Evolutionary conservation across 768 basidiomycete species (phyloP).

Genomic region (Pleurotus salmoneostramineus): DNA sequence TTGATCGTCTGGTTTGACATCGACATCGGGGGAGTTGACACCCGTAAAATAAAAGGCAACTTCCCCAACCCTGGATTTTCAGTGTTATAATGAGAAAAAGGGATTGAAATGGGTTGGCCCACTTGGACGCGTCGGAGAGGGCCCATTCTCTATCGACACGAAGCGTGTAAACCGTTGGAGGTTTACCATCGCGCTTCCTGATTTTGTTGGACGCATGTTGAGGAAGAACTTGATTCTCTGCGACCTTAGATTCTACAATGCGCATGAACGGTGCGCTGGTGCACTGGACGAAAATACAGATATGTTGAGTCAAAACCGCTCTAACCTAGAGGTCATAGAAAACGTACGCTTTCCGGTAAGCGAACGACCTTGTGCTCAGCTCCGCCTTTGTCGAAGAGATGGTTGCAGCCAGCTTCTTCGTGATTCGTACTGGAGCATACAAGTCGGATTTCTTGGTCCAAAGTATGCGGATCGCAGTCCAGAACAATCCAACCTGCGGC

Average conservation of each 20-base stretch:
- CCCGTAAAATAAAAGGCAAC: conserved; percentile 8
- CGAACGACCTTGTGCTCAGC: neutral
- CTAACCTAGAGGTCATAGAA: neutral
- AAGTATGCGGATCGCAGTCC: conserved; percentile 24
- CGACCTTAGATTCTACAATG: neutral
- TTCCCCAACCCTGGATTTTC: neutral
- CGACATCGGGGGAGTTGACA: conserved; percentile 13
- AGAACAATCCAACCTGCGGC: conserved; percentile 36
- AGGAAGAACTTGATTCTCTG: neutral
- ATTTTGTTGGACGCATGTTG: neutral
- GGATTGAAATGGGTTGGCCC: too few species aligned
- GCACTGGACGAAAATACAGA: neutral
- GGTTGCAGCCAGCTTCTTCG: neutral
- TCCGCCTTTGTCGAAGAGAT: neutral
- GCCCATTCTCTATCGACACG: neutral
- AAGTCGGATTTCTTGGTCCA: conserved; percentile 26
- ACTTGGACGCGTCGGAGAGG: neutral
- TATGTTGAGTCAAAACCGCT: neutral
- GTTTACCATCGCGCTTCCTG: neutral
- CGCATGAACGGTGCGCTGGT: neutral
- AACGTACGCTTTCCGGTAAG: conserved; percentile 2
- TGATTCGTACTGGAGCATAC: conserved; percentile 18
- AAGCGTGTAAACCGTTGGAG: neutral
- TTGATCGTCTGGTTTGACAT: neutral
- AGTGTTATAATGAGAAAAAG: too few species aligned